These are phyloP conservation scores for Fusarium marasasianum DNA, from an alignment of 2,329 filamentous ascomycete species.

Conservation along the genomic window DNA sequence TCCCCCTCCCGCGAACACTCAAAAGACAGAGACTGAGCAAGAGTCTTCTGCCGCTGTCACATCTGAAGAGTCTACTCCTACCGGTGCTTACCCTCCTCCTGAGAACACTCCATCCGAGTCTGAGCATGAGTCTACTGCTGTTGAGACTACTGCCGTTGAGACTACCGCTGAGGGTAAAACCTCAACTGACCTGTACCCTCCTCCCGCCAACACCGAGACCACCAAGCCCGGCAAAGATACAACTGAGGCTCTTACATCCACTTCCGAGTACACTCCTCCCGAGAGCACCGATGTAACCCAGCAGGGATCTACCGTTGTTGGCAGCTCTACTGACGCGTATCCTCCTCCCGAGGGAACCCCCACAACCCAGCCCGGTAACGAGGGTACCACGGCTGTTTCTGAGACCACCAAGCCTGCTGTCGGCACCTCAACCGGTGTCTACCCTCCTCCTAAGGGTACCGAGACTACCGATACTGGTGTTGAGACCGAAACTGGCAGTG, in stretches of 20 bases:
- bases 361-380: not conserved
- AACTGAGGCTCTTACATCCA: conserved; percentile 17
- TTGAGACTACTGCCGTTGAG: not conserved
- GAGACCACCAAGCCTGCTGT: conserved; percentile 9
- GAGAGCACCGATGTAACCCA: conserved; percentile 15
- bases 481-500: not conserved
- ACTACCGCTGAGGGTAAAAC: not conserved
- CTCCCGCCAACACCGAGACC: conserved; percentile 10
- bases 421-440: not conserved
- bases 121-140: not conserved
- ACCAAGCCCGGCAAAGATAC: conserved; percentile 8
- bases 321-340: conserved; percentile 5
- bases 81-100: not conserved
- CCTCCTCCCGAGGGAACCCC: conserved; percentile 12
- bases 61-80: not conserved
- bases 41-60: not conserved
- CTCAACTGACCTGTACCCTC: conserved; percentile 15
- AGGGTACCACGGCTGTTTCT: conserved; percentile 2
- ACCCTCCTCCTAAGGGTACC: not conserved
- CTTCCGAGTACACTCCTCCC: conserved; percentile 12
- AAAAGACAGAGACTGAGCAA: not conserved
- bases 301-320: conserved; percentile 15
- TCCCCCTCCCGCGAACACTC: not conserved
- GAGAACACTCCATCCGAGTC: not conserved
- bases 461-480: not conserved